Evolutionary conservation across 1,284 basidiomycete genomes (phyloP), one percentile per base, ranked within the genome.

Genomic region (Ceratobasidium sp.): DNA sequence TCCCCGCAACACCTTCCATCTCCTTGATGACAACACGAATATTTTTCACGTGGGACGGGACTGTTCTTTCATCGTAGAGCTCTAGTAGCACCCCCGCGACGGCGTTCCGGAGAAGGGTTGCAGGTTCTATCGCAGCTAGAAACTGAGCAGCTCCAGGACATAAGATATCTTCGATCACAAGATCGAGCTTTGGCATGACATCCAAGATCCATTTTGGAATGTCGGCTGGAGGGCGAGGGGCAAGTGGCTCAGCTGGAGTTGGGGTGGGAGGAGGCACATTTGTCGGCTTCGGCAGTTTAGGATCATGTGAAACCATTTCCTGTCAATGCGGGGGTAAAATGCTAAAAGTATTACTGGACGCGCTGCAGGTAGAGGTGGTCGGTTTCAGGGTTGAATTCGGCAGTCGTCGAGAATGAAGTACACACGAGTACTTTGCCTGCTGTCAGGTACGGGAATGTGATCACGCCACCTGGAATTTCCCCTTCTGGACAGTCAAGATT

Each of bases 241-340:
- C 70, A 11, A 73, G 19, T 32, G 70, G 59, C 7, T 44, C 25
- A 13, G 59, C 29, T n/a, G 59, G 25, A 46, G 59, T 34, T n/a
- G 44, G 29, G 9, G 34, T 49, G 9, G 57, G 19, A 3, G 70
- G 70, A 32, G 70, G 70, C 32, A 52, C 32, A n/a, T 73, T 73
- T 19, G 70, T 73, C n/a, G 70, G 70, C 46, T 73, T n/a, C 1
- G 70, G 70, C 54, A n/a, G 57, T n/a, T 62, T 73, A 44, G 70
- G 70, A 62, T 73, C 70, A 37, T 73, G 70, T 6, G 70, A 73
- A 15, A 73, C 70, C 70, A 73, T 73, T 65, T 40, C 43, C 15
- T 19, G 17, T 19, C 15, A 62, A 62, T 19, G 11, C 11, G 29
- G 17, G 22, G 32, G 8, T 5, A 56, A 29, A 32, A 11, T 32